Evolutionary conservation across 805 yeast genomes (phyloP), one percentile per base, ranked within the genome.

Genomic region (Lipomyces yamadae): DNA sequence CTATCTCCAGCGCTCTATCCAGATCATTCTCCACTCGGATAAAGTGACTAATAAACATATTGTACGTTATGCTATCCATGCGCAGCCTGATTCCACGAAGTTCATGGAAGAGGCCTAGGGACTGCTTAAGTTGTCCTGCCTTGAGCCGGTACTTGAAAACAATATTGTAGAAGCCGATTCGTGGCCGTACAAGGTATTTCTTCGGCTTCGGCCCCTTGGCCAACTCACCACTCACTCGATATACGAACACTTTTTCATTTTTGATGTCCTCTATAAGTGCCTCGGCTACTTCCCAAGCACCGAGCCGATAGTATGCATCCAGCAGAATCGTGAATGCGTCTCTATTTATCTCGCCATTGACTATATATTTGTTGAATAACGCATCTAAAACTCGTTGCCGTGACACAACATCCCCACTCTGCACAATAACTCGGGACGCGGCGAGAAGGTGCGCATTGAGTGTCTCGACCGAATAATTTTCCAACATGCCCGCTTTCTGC

Each of bases 401-500:
- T 45, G 58, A 11, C 15, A 42, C 60, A 8, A n/a, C 7, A 18
- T 24, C n/a, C 24, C 60, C 33, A 4, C 34, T 18, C 10, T 34
- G 39, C 29, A 24, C 48, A 15, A 37, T 35, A 7, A n/a, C 24
- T 4, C 68, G 64, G 30, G 45, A 57, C 10, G 50, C 30, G 7
- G 68, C 68, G 4, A 52, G 52, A 15, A 64, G 56, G 35, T 61
- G 62, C 32, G 59, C 65, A 52, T 65, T 65, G 37, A 45, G 32
- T 3, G 56, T 30, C 15, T 54, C 33, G 18, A 55, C 34, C 37
- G 68, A 61, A 29, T 61, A 55, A 45, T 65, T 24, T 4, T 54
- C 11, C 32, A 65, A 33, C 56, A 65, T 5, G 24, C 42, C 39
- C 24, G 60, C 24, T 18, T 24, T 30, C n/a, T 30, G 32, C 53